Conservation (phyloP, 306 rosid species). For the Vigna angularis region DNA sequence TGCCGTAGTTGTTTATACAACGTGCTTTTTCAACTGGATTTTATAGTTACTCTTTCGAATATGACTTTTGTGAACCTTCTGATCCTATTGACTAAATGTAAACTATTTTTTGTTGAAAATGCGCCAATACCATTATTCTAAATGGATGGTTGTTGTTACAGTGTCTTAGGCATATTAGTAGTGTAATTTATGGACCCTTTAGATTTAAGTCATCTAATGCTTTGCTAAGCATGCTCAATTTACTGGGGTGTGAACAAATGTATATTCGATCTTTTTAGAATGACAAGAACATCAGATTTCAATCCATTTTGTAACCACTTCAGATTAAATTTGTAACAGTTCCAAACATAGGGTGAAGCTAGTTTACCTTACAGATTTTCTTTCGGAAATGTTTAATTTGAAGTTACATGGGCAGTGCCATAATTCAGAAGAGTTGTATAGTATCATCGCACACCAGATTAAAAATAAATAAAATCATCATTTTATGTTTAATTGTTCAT, state of each 20-base stretch:
- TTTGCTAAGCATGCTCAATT: neutral
- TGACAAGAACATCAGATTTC: neutral
- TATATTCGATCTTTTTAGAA: neutral
- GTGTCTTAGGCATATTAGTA: neutral
- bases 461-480: too few relatives aligned
- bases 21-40: slow-evolving; percentile 22
- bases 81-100: neutral
- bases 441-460: too few relatives aligned
- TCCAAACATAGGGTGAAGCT: neutral
- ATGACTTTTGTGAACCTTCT: slow-evolving; percentile 9
- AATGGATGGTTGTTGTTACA: neutral
- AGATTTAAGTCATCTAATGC: neutral
- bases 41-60: neutral
- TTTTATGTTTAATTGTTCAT: too few relatives aligned
- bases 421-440: neutral
- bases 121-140: neutral
- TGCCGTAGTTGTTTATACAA: neutral
- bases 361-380: neutral
- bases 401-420: neutral
- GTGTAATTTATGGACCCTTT: neutral
- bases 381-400: neutral
- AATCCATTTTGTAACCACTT: neutral
- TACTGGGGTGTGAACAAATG: neutral
- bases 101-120: neutral
- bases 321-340: neutral